Evolutionary conservation across 1,139 yeast species (phyloP), one percentile per base, ranked within the genome.

Genomic region (Protomyces inouyei): DNA sequence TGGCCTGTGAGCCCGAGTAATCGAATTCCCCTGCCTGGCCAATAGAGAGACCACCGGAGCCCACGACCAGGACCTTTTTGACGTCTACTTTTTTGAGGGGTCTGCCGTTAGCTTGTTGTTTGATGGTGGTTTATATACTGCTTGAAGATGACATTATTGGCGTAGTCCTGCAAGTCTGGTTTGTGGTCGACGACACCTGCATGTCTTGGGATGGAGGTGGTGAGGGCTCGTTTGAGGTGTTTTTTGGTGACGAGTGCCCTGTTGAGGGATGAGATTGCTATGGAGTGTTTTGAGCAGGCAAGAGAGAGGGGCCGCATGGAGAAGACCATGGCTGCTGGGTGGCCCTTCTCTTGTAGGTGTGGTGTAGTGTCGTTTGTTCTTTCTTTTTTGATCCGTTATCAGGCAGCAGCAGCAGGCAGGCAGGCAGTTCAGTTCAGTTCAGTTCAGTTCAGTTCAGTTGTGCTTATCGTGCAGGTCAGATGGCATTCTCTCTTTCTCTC

Each of bases 21-120:
- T 93, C 99, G 72, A 93, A 93, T 77, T 93, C 99, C 72, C 99
- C 99, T 56, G 99, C 99, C 78, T 93, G 99, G 66, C 99, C 99
- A 74, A 93, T 93, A 64, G 97, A 88, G 68, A 93, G 82, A 56
- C 98, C 99, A 73, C 99, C 99, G 3, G 98, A 92, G 25, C 98
- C 98, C 73, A 93, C 88, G 66, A 93, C 91, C 69, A 93, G 83
- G 23, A 93, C 98, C 72, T 90, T 89, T 67, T 86, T 81, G 59
- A 91, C 97, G 70, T 92, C 96, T 56, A 91, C 59, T 37, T 60
- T 60, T 28, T 52, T 59, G 46, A 51, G 35, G 16, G 63, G 57
- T 12, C 57, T 38, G 21, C 52, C 51, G 12, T 16, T 18, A 3
- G 25, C 12, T 18, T 16, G 2, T 12, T 18, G 2, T 9, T 43